Base-by-base conservation (phyloP, 257 asterid species). In the Craterostigma plantagineum region DNA sequence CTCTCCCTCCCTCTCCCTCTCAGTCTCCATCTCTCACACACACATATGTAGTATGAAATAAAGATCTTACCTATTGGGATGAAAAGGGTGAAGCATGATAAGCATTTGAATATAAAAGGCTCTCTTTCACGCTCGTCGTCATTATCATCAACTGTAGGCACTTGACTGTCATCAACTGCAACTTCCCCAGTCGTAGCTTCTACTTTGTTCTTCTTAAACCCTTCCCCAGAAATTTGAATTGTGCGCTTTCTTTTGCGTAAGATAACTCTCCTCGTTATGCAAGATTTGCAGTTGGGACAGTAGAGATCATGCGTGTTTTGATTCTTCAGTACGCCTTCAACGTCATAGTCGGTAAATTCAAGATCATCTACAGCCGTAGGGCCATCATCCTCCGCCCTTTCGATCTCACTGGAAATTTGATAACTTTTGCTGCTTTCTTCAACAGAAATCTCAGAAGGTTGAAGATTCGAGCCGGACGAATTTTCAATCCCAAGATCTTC, bases 221-320 rank as follows among this genome's bases (percentile, higher is more conserved):
- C 90, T 33, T 64, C 79, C 39, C 43, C 46, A 45, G 70, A 35
- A 63, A 58, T 18, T 57, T 58, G 75, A 57, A 49, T 6, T 37
- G 40, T 40, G n/a, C 86, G 94, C 53, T 85, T 85, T 62, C 96
- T 68, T 71, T 85, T 80, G 15, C 70, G 67, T 59, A 85, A 92
- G 67, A 85, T 66, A 34, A 85, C 91, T 58, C 86, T 72, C 68
- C 60, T 57, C 30, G 96, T 85, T 60, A 85, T 77, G 37, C 96
- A 80, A 30, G 94, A 80, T 53, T 77, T 72, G 73, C 96, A 85
- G 30, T 85, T 80, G 10, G 96, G 96, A 68, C 96, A 85, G 47
- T 34, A 85, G 15, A 85, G 48, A 61, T 80, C 94, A 60, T 85
- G 96, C 15, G 94, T 72, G 14, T 62, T 70, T 53, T 85, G 96